Evolutionary conservation across 106 monocot species (phyloP).

Genomic region (Dioscorea dumetorum): DNA sequence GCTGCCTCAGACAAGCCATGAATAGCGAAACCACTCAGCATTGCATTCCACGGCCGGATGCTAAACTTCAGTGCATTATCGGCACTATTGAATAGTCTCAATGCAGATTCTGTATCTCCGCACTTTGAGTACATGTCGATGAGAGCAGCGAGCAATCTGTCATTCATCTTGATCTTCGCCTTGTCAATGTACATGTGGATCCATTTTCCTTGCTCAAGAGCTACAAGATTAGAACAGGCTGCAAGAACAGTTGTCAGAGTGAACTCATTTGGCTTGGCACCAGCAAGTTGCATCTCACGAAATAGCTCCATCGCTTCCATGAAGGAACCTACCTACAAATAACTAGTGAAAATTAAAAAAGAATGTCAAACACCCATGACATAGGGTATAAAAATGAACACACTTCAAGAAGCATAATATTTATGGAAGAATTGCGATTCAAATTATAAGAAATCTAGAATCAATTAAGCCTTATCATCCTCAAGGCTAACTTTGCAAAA

Average conservation of each 20-base stretch:
- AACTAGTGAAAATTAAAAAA: conserved; percentile 13
- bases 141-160: conserved; percentile 35
- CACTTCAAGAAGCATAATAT: too few relatives aligned
- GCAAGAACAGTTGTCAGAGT: conserved; percentile 42
- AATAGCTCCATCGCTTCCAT: conserved; percentile 46
- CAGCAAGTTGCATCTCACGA: conserved; percentile 29
- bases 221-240: conserved; percentile 43
- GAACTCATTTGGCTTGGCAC: conserved; percentile 37
- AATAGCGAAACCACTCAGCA: conserved; percentile 46
- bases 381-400: too few relatives aligned
- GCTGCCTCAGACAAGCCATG: conserved; percentile 30
- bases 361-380: too few relatives aligned
- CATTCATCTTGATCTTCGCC: conserved; percentile 28
- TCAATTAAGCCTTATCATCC: too few relatives aligned
- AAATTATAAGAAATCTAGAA: too few relatives aligned
- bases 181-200: conserved; percentile 40
- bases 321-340: conserved; percentile 31
- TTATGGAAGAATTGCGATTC: too few relatives aligned
- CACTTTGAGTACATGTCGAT: conserved; percentile 65
- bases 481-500: too few relatives aligned
- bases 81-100: conserved; percentile 16
- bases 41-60: conserved; percentile 41
- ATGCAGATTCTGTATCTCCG: conserved; percentile 28
- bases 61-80: conserved; percentile 4
- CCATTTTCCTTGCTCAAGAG: conserved; percentile 54